These are phyloP conservation scores for Flaveria linearis DNA, from an alignment of 129 eudicot genomes.

Conservation along the genomic window DNA sequence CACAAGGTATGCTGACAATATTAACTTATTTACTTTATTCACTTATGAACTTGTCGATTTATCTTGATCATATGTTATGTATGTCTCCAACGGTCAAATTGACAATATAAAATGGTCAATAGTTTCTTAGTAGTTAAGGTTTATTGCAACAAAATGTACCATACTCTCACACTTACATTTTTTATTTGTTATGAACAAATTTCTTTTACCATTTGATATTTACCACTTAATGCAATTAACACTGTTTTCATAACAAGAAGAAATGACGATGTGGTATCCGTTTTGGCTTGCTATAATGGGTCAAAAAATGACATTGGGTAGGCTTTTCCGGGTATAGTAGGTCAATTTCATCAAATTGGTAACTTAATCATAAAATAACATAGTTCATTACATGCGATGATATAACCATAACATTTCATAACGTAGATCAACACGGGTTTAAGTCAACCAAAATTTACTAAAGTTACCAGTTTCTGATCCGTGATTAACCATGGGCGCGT, in stretches of 20 bases:
- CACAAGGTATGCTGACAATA: slow-evolving; percentile 39
- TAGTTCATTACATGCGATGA: neutral
- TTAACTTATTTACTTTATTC: neutral
- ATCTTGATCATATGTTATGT: neutral
- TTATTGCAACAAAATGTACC: neutral
- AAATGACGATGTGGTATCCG: neutral
- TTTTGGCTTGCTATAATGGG: neutral
- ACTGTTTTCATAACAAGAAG: no score
- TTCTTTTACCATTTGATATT: neutral
- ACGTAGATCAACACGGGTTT: neutral
- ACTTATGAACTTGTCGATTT: neutral
- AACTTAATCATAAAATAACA: neutral
- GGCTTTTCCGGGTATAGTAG: neutral
- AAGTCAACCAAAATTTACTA: neutral
- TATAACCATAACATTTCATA: neutral
- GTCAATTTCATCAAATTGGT: neutral
- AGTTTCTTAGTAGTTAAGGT: neutral
- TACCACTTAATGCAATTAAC: no score
- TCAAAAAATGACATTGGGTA: no score
- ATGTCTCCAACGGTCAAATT: neutral
- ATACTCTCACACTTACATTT: no score
- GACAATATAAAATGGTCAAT: neutral
- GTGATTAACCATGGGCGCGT: neutral
- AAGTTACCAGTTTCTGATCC: neutral
- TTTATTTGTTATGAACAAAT: neutral